A percentile compares a stretch with the other conserved stretches of the same genome.
Evolutionary conservation across 495 filamentous ascomycete species (phyloP).

Genomic region (Neurospora discreta): DNA sequence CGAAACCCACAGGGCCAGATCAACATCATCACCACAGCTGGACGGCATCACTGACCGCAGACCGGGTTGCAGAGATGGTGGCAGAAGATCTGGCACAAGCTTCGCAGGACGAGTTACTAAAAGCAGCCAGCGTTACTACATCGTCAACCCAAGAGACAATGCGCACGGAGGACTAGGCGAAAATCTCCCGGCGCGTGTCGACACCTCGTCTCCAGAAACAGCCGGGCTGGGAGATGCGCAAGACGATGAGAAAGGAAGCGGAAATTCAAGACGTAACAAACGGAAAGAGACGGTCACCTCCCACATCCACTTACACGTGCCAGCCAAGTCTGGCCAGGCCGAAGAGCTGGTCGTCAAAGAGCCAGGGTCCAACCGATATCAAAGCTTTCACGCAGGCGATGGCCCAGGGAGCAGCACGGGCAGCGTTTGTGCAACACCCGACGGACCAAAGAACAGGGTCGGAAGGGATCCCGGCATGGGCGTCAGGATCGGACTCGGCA

Average conservation of each 20-base stretch:
- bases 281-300: conserved; percentile 5
- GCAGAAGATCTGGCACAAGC: neutral
- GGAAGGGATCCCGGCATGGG: neutral
- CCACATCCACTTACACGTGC: conserved; percentile 15
- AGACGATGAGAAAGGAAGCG: conserved; percentile 14
- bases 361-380: neutral
- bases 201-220: neutral
- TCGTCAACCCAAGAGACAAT: conserved; percentile 3
- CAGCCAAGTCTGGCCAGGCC: neutral
- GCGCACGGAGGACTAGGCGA: conserved; percentile 4
- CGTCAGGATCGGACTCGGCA: neutral
- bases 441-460: neutral
- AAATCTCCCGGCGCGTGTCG: neutral
- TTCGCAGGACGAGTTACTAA: conserved; percentile 1
- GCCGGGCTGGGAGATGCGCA: conserved; percentile 12
- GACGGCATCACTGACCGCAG: neutral
- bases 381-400: conserved; percentile 7
- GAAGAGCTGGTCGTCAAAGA: neutral
- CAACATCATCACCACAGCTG: conserved; percentile 6
- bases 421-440: conserved; percentile 9
- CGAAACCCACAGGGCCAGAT: conserved; percentile 19
- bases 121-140: conserved; percentile 19
- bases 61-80: neutral
- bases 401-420: conserved; percentile 18
- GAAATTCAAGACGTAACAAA: neutral